Percentiles rank a stretch among this genome's conserved stretches.
Conservation (phyloP, 441 rosid genomes). For the Biscutella laevigata region DNA sequence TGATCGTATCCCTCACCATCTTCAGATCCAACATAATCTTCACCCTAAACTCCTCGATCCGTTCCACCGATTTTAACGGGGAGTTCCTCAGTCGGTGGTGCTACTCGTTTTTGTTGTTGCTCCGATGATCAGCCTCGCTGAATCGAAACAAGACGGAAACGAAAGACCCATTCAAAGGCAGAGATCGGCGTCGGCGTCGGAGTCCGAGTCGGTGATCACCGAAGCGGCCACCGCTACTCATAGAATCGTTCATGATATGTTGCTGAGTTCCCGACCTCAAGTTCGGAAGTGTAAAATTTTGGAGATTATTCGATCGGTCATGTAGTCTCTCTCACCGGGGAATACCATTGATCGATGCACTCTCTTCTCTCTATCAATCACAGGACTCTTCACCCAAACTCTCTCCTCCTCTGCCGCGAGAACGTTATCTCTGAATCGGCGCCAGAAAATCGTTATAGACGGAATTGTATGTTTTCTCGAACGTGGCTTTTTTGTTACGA, state of each 20-base stretch:
- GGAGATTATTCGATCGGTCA: conserved; percentile 61
- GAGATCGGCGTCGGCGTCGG: conserved; percentile 33
- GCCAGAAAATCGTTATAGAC: too few relatives aligned
- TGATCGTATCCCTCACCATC: conserved; percentile 51
- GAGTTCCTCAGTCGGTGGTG: not conserved
- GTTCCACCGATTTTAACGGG: conserved; percentile 27
- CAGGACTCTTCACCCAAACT: too few relatives aligned
- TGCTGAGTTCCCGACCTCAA: conserved; percentile 79
- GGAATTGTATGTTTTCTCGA: too few relatives aligned
- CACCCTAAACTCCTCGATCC: conserved; percentile 67
- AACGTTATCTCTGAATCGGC: too few relatives aligned
- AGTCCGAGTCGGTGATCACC: conserved; percentile 30
- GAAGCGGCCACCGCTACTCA: not conserved
- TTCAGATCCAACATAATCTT: conserved; percentile 72
- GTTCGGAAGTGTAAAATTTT: conserved; percentile 66
- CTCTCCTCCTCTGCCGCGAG: too few relatives aligned
- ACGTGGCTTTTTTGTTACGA: too few relatives aligned
- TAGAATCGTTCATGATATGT: conserved; percentile 42
- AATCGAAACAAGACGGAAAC: conserved; percentile 18
- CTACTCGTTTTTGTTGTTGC: too few relatives aligned
- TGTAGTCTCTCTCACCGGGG: conserved; percentile 31
- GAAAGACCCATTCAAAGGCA: conserved; percentile 14
- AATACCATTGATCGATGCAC: conserved; percentile 44
- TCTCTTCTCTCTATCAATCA: too few relatives aligned
- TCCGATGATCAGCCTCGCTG: not conserved